Conservation (phyloP, 345 rosid species). For the Ceriops decandra region DNA sequence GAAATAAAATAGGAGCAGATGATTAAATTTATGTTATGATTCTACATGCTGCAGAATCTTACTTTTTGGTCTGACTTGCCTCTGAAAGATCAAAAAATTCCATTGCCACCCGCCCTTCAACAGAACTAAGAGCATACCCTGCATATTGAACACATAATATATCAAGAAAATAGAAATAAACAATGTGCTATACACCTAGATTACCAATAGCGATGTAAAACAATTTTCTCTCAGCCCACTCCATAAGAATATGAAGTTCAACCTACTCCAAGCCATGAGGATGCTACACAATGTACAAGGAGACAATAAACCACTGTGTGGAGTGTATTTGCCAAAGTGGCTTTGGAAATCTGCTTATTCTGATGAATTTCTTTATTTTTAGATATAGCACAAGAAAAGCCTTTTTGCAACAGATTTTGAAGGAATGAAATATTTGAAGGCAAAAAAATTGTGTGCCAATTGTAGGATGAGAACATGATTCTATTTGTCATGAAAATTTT, state of each 20-base stretch:
- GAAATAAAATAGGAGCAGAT: not conserved
- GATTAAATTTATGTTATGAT: not conserved
- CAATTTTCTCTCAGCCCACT: too few species aligned
- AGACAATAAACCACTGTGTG: too few species aligned
- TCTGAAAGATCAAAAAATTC: slow-evolving; percentile 93
- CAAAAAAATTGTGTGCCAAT: too few species aligned
- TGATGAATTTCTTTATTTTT: not conserved
- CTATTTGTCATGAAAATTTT: not conserved
- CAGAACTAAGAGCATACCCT: slow-evolving; percentile 98
- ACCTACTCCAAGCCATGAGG: too few species aligned
- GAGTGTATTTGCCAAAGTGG: not conserved
- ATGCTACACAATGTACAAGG: too few species aligned
- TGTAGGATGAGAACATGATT: not conserved
- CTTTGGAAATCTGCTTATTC: not conserved
- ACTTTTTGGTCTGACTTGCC: slow-evolving; percentile 94
- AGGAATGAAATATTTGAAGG: too few species aligned
- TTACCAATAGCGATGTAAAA: too few species aligned
- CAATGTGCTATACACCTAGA: too few species aligned
- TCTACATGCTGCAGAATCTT: slow-evolving; percentile 13
- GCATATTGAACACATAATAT: slow-evolving; percentile 29
- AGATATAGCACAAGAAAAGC: not conserved
- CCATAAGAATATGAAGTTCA: too few species aligned
- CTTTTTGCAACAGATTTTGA: not conserved
- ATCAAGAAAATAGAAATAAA: slow-evolving; percentile 1
- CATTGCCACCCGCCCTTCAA: slow-evolving; percentile 98